Evolutionary conservation across 2,329 filamentous ascomycete species (phyloP).

Genomic region (Fulvia fulva): DNA sequence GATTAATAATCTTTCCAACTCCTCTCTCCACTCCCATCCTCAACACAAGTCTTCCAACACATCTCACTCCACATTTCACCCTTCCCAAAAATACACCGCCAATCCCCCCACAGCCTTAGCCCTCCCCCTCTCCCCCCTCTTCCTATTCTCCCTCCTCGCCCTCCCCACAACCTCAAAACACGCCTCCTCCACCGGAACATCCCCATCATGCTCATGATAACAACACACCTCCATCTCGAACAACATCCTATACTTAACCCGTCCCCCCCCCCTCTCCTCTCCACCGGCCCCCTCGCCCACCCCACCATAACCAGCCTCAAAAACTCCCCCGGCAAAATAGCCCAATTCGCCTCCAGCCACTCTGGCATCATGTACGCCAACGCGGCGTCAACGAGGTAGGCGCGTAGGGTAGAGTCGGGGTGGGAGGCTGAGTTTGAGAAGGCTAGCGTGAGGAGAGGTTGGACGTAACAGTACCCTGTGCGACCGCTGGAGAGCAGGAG

Average conservation of each 20-base stretch:
- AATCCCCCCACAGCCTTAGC: no score
- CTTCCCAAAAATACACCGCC: no score
- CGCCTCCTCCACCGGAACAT: not conserved
- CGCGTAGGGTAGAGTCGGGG: constrained; percentile 1
- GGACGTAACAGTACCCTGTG: not conserved
- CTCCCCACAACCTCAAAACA: not conserved
- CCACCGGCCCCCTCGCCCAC: not conserved
- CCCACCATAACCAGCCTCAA: not conserved
- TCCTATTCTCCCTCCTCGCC: not conserved
- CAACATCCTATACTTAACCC: not conserved
- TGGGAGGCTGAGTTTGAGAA: not conserved
- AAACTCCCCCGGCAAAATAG: not conserved
- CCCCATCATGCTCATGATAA: constrained; percentile 15
- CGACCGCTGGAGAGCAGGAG: not conserved
- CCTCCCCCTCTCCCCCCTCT: no score
- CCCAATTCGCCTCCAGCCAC: not conserved
- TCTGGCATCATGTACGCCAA: not conserved
- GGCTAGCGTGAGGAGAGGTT: not conserved
- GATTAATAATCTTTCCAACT: not conserved
- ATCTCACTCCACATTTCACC: no score
- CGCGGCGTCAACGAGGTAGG: constrained; percentile 2
- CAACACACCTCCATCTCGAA: not conserved
- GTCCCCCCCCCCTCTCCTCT: no score
- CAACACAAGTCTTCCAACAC: not conserved
- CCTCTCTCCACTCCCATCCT: no score